Base-by-base conservation (phyloP, 179 eudicot species). In the Vitellaria paradoxa region DNA sequence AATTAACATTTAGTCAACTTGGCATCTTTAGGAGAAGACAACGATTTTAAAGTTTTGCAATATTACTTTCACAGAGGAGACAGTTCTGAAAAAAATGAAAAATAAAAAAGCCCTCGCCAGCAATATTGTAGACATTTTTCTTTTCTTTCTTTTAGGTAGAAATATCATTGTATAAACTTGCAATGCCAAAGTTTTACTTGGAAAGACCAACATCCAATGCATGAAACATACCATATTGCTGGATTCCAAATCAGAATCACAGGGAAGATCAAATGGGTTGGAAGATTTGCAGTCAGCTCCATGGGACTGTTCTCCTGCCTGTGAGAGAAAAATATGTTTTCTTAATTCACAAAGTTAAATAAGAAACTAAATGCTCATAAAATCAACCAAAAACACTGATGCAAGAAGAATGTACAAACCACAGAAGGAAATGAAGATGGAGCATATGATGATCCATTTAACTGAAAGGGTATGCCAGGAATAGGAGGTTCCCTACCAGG, bases 241-340 rank as follows among this genome's bases (percentile, higher is more conserved):
- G 37, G 85, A 77, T 72, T 87, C 91, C 61, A 82, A 76, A 72
- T 81, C 91, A 67, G 85, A 78, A 72, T 89, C 92, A 80, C 81
- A 86, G 40, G 89, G 85, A 79, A 84, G 77, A 82, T 93, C 98
- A 70, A 93, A 93, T 46, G 98, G 98, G 68, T 93, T 93, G 78
- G 84, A 74, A 69, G 94, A 79, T 73, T 83, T 90, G 80, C 69
- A 82, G 21, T 78, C 82, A 68, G 76, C 21, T 67, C 40, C 65
- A 68, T 74, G 78, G 13, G 84, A 45, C 40, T 76, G 81, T 55
- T 61, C 82, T 70, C 83, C 88, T 61, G 81, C 86, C 97, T 93
- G 88, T 53, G 18, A 75, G 77, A 82, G 63, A 49, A 46, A 62
- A 78, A 61, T 5, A 73, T 6, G 8, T 46, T 14, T n/a, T 15